Conservation (phyloP, 2,329 filamentous ascomycete species). For the Fragosphaeria purpurea region DNA sequence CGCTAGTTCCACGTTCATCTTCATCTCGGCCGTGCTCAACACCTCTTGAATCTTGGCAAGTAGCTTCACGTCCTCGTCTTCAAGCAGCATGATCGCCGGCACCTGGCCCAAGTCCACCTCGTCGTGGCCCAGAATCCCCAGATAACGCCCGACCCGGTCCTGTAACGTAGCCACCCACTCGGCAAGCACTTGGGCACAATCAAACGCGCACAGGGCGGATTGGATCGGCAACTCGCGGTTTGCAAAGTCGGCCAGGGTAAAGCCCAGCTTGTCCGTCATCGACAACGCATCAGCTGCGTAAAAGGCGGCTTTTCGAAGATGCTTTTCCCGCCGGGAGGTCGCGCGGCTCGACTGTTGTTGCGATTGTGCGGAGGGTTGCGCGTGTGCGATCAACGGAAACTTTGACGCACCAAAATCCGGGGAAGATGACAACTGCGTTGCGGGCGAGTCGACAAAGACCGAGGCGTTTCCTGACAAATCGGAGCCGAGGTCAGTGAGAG, state of each 20-base stretch:
- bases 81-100: conserved; percentile 79
- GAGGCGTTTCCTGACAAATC: conserved; percentile 24
- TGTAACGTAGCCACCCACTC: conserved; percentile 93
- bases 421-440: conserved; percentile 40
- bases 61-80: conserved; percentile 83
- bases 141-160: conserved; percentile 80
- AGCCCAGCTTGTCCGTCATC: conserved; percentile 77
- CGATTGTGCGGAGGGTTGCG: conserved; percentile 1
- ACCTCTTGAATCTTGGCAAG: conserved; percentile 75
- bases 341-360: conserved; percentile 24
- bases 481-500: conserved; percentile 34
- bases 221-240: conserved; percentile 82
- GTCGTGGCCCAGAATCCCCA: conserved; percentile 79
- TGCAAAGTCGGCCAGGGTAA: conserved; percentile 75
- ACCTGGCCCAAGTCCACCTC: conserved; percentile 70
- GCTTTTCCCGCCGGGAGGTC: conserved; percentile 68
- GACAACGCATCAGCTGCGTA: conserved; percentile 86
- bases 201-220: conserved; percentile 83
- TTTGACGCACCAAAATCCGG: conserved; percentile 35
- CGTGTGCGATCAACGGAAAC: conserved; percentile 14
- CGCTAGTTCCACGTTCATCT: conserved; percentile 53
- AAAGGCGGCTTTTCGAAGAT: conserved; percentile 87
- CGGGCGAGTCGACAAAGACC: conserved; percentile 41
- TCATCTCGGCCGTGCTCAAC: conserved; percentile 64
- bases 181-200: conserved; percentile 85